phyloP scores from a whole-genome alignment of 1,284 basidiomycete genomes.

The Pisolithus thermaeus region DNA sequence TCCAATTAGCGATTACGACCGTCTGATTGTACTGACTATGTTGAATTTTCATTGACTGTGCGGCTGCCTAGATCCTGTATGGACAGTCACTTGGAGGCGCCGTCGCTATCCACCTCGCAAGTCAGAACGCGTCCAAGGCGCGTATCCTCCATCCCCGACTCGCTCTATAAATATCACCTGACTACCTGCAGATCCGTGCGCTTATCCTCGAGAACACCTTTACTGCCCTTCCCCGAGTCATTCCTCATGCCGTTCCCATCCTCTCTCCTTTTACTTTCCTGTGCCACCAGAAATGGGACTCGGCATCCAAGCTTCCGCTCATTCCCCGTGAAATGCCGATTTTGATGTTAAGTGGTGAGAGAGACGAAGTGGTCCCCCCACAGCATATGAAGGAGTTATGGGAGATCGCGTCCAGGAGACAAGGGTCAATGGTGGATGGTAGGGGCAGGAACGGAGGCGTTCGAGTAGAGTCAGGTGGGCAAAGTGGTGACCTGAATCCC shows the following conservation, averaged over 20 bases:
- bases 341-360: constrained; percentile 78
- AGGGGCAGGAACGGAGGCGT: background rate
- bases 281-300: constrained; percentile 91
- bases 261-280: constrained; percentile 77
- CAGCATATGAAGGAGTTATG: constrained; percentile 81
- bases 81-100: constrained; percentile 98
- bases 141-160: constrained; percentile 10
- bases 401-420: constrained; percentile 50
- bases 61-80: constrained; percentile 59
- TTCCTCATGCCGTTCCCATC: constrained; percentile 80
- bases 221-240: constrained; percentile 71
- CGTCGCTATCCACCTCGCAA: constrained; percentile 84
- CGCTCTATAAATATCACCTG: background rate
- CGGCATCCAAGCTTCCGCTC: constrained; percentile 59
- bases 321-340: constrained; percentile 73
- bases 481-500: background rate
- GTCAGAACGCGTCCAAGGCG: constrained; percentile 69
- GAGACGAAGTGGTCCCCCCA: constrained; percentile 83
- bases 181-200: constrained; percentile 49
- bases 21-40: constrained; percentile 1
- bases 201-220: constrained; percentile 95
- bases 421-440: constrained; percentile 31
- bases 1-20: background rate
- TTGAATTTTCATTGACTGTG: background rate
- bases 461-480: background rate